Evolutionary conservation across 1,284 basidiomycete species (phyloP), one percentile per base, ranked within the genome.

Genomic region (Quambalaria eucalypti): DNA sequence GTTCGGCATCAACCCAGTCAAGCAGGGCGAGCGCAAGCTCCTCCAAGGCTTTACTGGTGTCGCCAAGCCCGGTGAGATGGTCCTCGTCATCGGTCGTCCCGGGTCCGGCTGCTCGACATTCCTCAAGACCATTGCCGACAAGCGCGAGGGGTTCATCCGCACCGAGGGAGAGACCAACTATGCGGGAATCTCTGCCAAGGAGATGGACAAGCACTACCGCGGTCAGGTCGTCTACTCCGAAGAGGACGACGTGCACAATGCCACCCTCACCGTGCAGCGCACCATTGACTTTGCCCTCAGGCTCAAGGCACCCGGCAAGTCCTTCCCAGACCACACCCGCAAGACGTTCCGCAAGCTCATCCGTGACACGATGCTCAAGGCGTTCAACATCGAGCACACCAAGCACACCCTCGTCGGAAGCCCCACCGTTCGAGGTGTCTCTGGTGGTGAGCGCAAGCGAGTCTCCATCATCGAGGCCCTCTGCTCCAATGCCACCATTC

Each of bases 181-280:
- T 69, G 84, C 85, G 65, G 82, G 84, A 0, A 80, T 88, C 50
- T 66, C 65, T 7, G 77, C 78, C 29, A 69, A 77, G 46, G 79
- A 81, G 62, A 82, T 83, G 79, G 61, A 56, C 52, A 78, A 78
- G 69, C 61, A 61, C 5, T 78, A 77, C 64, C 85, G 82, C 59
- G 90, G 89, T 49, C 89, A 92, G 76, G 87, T 89, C 12, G 83
- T 86, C 16, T 92, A 90, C 76, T 90, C 88, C 66, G 65, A 78
- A 60, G 80, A 81, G 58, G 83, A 86, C 60, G 88, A 88, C 52
- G 77, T 85, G 0, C 87, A 88, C 68, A 86, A 87, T 65, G 83
- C 87, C 1, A 83, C 84, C 3, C 78, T 89, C 23, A 87, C 85
- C 40, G 86, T 88, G 14, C 53, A 51, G 4, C 53, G 61, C 12